phyloP scores from a whole-genome alignment of 106 monocot species.

The Allium cepa region DNA sequence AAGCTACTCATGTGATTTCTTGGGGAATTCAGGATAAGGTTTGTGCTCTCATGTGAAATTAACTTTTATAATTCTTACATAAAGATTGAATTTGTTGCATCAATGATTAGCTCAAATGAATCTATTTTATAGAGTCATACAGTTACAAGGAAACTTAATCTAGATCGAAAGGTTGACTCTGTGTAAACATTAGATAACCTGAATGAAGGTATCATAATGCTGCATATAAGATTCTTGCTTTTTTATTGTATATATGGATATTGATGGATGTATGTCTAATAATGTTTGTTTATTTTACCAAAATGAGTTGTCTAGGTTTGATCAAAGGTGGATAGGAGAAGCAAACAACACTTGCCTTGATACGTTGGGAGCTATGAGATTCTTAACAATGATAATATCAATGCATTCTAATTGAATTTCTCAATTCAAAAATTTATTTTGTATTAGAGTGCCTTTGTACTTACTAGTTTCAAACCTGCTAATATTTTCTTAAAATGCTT shows the following conservation, averaged over 20 bases:
- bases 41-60: no score
- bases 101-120: no score
- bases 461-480: no score
- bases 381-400: constrained; percentile 25
- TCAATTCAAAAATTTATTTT: no score
- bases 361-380: constrained; percentile 32
- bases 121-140: constrained; percentile 69
- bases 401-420: no score
- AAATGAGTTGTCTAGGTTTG: not conserved
- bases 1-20: constrained; percentile 63
- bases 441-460: no score
- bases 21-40: constrained; percentile 76
- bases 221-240: no score
- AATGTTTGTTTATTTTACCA: not conserved
- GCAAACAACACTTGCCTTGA: constrained; percentile 63
- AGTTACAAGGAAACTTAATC: constrained; percentile 61
- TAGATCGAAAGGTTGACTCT: constrained; percentile 88
- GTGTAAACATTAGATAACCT: constrained; percentile 17
- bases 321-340: constrained; percentile 13
- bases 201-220: constrained; percentile 93
- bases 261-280: no score
- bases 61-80: no score
- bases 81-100: no score
- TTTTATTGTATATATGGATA: no score
- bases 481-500: no score